These are phyloP conservation scores for Camellia lanceoleosa DNA, from an alignment of 148 eudicot genomes.

Conservation along the genomic window DNA sequence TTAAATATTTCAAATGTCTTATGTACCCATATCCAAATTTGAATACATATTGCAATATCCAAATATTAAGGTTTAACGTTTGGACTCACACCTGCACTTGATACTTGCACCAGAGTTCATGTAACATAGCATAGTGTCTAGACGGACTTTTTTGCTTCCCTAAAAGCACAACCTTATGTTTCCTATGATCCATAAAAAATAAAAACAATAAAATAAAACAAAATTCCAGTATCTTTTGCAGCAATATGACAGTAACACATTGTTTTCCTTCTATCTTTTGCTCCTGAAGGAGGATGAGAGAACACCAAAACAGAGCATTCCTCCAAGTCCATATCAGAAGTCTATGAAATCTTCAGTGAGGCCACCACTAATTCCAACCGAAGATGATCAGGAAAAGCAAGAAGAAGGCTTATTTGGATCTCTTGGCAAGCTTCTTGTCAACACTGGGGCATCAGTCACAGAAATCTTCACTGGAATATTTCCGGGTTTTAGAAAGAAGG, in stretches of 20 bases:
- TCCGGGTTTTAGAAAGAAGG: constrained; percentile 53
- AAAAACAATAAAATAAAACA: neutral
- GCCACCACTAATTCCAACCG: constrained; percentile 76
- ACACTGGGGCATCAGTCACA: constrained; percentile 47
- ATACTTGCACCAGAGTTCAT: too few relatives aligned
- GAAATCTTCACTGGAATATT: constrained; percentile 63
- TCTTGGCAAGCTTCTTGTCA: constrained; percentile 47
- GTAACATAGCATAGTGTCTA: too few relatives aligned
- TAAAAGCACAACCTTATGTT: neutral
- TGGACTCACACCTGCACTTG: too few relatives aligned
- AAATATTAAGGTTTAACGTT: too few relatives aligned
- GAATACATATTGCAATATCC: too few relatives aligned
- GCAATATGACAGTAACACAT: neutral
- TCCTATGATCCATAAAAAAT: neutral
- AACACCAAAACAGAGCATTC: constrained; percentile 27
- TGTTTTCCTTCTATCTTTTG: neutral
- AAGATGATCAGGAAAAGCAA: constrained; percentile 65
- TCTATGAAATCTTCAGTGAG: constrained; percentile 46
- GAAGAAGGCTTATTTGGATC: constrained; percentile 78
- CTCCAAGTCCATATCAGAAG: constrained; percentile 47
- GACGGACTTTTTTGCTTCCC: too few relatives aligned
- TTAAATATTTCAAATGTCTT: too few relatives aligned
- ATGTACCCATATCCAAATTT: too few relatives aligned
- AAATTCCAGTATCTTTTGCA: neutral
- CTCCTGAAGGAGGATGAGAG: constrained; percentile 53